Percentiles rank a stretch among this genome's conserved stretches.
These are phyloP conservation scores for Wickerhamiella allomyrinae DNA, from an alignment of 805 yeast genomes.

Conservation along the genomic window DNA sequence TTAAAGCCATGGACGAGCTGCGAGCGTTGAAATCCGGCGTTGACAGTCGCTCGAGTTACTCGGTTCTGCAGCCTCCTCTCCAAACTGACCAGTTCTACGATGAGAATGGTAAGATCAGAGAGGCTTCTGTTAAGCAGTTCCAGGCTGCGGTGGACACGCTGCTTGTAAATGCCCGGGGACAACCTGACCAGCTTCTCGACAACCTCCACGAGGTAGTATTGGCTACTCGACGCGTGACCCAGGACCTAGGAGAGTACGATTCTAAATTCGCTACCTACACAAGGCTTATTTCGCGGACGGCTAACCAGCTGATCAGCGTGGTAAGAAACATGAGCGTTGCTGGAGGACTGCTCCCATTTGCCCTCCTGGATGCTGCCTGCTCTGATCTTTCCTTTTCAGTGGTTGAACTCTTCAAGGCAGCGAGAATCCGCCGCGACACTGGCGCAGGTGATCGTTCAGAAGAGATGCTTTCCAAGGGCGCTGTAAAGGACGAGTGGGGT, in stretches of 20 bases:
- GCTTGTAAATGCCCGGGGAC: conserved; percentile 20
- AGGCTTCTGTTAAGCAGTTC: conserved; percentile 19
- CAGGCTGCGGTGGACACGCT: conserved; percentile 25
- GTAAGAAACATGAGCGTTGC: conserved; percentile 60
- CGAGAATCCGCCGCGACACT: conserved; percentile 3
- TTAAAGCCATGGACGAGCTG: conserved; percentile 21
- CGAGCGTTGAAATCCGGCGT: conserved; percentile 12
- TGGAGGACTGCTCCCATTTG: conserved; percentile 48
- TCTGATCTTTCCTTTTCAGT: conserved; percentile 54
- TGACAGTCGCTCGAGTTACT: background rate
- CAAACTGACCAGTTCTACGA: conserved; percentile 4
- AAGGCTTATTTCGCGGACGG: conserved; percentile 42
- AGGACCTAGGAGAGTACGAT: conserved; percentile 14
- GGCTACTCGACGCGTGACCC: conserved; percentile 21
- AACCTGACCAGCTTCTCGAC: conserved; percentile 19
- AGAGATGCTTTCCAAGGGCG: background rate
- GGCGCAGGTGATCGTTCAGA: background rate
- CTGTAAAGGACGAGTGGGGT: no score
- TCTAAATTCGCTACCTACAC: conserved; percentile 6
- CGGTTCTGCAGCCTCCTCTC: background rate
- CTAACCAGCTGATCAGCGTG: conserved; percentile 62
- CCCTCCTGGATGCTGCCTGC: conserved; percentile 60
- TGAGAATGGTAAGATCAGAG: conserved; percentile 20
- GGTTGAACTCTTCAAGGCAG: conserved; percentile 24
- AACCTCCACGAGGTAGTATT: conserved; percentile 24